Conservation (phyloP, 2,329 filamentous ascomycete species). For the Tolypocladium endophyticum region DNA sequence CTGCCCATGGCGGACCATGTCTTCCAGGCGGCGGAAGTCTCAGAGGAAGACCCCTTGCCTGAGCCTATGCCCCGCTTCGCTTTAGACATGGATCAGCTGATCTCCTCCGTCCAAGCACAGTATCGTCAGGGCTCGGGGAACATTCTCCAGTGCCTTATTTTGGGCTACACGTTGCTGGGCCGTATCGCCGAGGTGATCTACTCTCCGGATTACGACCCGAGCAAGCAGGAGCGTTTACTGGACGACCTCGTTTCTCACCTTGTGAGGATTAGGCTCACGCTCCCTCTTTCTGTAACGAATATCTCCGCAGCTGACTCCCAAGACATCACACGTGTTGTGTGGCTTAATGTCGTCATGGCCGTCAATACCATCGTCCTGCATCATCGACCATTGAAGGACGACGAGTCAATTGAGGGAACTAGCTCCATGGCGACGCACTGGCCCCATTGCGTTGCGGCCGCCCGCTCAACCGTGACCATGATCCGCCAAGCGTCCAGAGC, state of each 20-base stretch:
- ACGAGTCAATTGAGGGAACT: neutral
- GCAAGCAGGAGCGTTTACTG: slow-evolving; percentile 2
- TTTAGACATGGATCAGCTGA: slow-evolving; percentile 8
- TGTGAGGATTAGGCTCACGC: slow-evolving; percentile 9
- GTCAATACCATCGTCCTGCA: slow-evolving; percentile 10
- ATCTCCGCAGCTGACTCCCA: slow-evolving; percentile 8
- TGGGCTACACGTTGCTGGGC: slow-evolving; percentile 11
- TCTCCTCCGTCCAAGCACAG: slow-evolving; percentile 7
- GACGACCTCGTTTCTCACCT: slow-evolving; percentile 8
- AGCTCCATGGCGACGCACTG: slow-evolving; percentile 8
- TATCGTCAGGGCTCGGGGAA: slow-evolving; percentile 3
- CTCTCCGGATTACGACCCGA: slow-evolving; percentile 4
- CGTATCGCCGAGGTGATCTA: slow-evolving; percentile 10
- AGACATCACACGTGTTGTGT: slow-evolving; percentile 9
- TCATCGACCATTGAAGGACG: slow-evolving; percentile 7
- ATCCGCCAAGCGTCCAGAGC: slow-evolving; percentile 9
- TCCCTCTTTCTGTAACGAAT: slow-evolving; percentile 11
- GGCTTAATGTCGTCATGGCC: slow-evolving; percentile 10
- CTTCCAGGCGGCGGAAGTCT: slow-evolving; percentile 6
- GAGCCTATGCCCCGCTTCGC: neutral
- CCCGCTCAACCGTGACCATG: slow-evolving; percentile 6
- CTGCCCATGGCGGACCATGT: slow-evolving; percentile 11
- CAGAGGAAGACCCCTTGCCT: neutral
- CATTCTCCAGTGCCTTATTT: slow-evolving; percentile 10
- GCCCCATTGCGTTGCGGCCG: slow-evolving; percentile 12